Conservation (phyloP, 768 basidiomycete genomes). For the Rhodotorula kratochvilovae region DNA sequence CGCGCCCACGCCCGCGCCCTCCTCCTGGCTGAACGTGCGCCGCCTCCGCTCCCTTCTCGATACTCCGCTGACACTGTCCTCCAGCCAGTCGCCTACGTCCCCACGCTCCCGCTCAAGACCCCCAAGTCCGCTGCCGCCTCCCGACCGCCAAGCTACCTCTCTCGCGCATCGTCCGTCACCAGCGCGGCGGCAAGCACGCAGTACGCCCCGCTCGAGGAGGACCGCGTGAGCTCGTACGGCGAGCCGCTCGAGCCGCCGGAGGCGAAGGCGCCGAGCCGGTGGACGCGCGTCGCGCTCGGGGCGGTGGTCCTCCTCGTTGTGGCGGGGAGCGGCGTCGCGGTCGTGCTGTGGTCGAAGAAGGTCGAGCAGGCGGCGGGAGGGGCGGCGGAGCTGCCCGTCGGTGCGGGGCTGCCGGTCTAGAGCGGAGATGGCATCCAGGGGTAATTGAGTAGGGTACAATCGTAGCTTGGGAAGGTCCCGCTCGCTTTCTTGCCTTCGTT, state of each 20-base stretch:
- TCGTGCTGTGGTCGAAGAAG: neutral
- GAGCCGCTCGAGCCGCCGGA: neutral
- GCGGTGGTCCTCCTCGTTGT: neutral
- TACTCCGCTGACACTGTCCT: neutral
- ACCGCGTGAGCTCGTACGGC: constrained; percentile 9
- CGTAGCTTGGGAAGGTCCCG: too few species aligned
- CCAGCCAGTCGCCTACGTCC: constrained; percentile 5
- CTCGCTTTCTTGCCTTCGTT: too few species aligned
- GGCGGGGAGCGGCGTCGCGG: neutral
- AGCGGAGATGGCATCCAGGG: too few species aligned
- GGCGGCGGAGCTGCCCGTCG: too few species aligned
- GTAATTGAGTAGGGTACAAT: too few species aligned
- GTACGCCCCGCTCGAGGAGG: neutral
- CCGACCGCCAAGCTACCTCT: neutral
- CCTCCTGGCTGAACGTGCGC: constrained; percentile 12
- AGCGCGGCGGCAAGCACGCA: neutral
- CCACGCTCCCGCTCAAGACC: neutral
- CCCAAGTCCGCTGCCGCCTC: neutral
- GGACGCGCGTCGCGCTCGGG: neutral
- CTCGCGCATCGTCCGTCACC: too few species aligned
- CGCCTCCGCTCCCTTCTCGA: too few species aligned
- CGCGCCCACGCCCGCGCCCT: neutral
- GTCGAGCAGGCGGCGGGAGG: neutral
- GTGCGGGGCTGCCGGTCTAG: too few species aligned
- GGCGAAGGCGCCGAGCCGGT: neutral